Percentiles rank a stretch among this genome's conserved stretches.
Evolutionary conservation across 257 asterid genomes (phyloP).

Genomic region (Nicotiana sylvestris): DNA sequence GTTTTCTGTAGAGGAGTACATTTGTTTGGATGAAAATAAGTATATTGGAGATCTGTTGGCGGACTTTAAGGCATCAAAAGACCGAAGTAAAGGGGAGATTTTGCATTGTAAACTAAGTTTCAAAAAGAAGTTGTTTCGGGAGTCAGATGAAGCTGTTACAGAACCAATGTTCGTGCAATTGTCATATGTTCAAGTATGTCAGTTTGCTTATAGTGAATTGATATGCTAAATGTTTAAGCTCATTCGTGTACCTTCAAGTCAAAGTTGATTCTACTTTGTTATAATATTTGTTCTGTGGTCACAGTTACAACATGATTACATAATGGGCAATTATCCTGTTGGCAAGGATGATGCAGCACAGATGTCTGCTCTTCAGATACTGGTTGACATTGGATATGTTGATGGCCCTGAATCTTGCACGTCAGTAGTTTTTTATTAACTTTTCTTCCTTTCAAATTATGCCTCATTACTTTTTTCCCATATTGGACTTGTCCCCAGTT

Average conservation of each 20-base stretch:
- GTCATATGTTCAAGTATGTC: slow-evolving; percentile 84
- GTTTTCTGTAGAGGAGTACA: slow-evolving; percentile 65
- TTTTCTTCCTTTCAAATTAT: background rate
- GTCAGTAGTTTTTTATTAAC: slow-evolving; percentile 47
- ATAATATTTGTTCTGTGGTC: slow-evolving; percentile 16
- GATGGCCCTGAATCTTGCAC: slow-evolving; percentile 84
- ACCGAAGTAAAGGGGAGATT: slow-evolving; percentile 93
- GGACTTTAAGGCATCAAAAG: slow-evolving; percentile 91
- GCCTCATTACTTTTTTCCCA: background rate
- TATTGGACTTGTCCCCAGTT: background rate
- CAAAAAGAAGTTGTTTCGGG: slow-evolving; percentile 94
- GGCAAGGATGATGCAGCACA: slow-evolving; percentile 99
- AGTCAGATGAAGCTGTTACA: slow-evolving; percentile 87
- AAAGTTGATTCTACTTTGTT: slow-evolving; percentile 6
- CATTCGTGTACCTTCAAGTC: background rate
- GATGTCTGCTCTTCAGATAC: slow-evolving; percentile 86
- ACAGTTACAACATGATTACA: slow-evolving; percentile 97
- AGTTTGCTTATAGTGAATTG: slow-evolving; percentile 1
- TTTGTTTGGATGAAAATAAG: slow-evolving; percentile 87
- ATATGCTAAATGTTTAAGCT: background rate
- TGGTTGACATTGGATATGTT: slow-evolving; percentile 84
- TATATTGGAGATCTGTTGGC: slow-evolving; percentile 94
- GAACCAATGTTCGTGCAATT: slow-evolving; percentile 95
- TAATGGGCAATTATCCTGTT: slow-evolving; percentile 88
- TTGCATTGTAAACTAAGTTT: slow-evolving; percentile 80